Percentiles rank a stretch among this genome's conserved stretches.
These are phyloP conservation scores for Candida namnaoensis DNA, from an alignment of 805 yeast genomes.

Conservation along the genomic window DNA sequence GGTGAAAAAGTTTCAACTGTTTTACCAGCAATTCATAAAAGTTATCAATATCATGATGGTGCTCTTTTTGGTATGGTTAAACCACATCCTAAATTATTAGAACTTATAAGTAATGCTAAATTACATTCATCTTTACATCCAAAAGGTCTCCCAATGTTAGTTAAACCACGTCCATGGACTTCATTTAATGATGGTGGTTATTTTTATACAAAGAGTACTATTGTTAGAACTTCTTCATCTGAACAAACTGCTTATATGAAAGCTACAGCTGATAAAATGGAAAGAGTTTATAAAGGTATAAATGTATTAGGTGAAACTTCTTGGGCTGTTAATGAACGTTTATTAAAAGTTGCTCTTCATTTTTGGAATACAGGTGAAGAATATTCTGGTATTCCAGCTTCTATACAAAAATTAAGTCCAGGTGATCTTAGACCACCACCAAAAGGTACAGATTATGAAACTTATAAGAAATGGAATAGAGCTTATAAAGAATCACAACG, in stretches of 20 bases:
- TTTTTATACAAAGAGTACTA: constrained; percentile 46
- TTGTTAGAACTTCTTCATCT: constrained; percentile 76
- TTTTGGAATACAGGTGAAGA: constrained; percentile 84
- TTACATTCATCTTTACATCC: constrained; percentile 67
- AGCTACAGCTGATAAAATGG: constrained; percentile 71
- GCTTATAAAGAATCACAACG: constrained; percentile 47
- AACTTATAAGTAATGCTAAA: constrained; percentile 58
- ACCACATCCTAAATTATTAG: constrained; percentile 60
- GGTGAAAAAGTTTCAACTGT: constrained; percentile 55
- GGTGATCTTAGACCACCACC: constrained; percentile 45
- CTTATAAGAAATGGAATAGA: constrained; percentile 59
- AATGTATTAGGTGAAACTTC: constrained; percentile 82
- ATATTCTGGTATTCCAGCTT: constrained; percentile 67
- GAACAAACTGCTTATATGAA: constrained; percentile 85
- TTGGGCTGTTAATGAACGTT: constrained; percentile 80
- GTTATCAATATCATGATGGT: constrained; percentile 76
- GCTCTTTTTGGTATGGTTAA: constrained; percentile 74
- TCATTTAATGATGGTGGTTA: constrained; percentile 82
- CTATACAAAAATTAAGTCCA: constrained; percentile 32
- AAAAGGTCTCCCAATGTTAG: constrained; percentile 87
- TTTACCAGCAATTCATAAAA: constrained; percentile 88
- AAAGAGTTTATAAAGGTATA: constrained; percentile 66
- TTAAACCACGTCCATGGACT: constrained; percentile 85
- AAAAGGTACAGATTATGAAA: constrained; percentile 62
- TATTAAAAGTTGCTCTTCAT: constrained; percentile 60